Conservation (phyloP, 805 yeast genomes). For the Lipomyces japonicus region DNA sequence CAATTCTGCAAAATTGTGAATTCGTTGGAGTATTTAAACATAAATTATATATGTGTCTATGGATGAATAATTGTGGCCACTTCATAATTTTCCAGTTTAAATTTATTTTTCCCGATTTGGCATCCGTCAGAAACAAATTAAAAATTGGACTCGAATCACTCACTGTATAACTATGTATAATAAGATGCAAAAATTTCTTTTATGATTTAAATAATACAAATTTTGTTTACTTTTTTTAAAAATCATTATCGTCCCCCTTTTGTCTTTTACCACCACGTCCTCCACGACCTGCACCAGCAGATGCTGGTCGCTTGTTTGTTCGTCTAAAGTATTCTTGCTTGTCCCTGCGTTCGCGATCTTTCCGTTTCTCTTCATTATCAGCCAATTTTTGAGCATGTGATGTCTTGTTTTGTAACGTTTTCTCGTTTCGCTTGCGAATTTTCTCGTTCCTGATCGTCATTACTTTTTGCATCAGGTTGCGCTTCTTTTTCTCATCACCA, state of each 20-base stretch:
- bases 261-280: neutral
- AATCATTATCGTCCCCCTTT: neutral
- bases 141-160: too few species aligned
- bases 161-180: too few species aligned
- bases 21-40: too few species aligned
- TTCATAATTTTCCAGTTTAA: too few species aligned
- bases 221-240: neutral
- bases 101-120: too few species aligned
- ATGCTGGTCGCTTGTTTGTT: constrained; percentile 45
- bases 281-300: neutral
- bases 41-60: too few species aligned
- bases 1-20: too few species aligned
- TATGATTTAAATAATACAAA: neutral
- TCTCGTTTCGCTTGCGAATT: constrained; percentile 68
- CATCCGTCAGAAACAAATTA: too few species aligned
- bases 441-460: constrained; percentile 81
- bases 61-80: too few species aligned
- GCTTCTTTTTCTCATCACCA: constrained; percentile 70
- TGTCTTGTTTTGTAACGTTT: constrained; percentile 70
- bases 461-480: constrained; percentile 82
- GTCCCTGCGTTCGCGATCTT: constrained; percentile 73
- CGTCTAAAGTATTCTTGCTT: constrained; percentile 80
- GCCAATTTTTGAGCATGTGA: constrained; percentile 72
- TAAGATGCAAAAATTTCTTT: too few species aligned
- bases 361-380: constrained; percentile 64